These are phyloP conservation scores for Monosporascus sp. DNA, from an alignment of 2,329 filamentous ascomycete species.

Conservation along the genomic window DNA sequence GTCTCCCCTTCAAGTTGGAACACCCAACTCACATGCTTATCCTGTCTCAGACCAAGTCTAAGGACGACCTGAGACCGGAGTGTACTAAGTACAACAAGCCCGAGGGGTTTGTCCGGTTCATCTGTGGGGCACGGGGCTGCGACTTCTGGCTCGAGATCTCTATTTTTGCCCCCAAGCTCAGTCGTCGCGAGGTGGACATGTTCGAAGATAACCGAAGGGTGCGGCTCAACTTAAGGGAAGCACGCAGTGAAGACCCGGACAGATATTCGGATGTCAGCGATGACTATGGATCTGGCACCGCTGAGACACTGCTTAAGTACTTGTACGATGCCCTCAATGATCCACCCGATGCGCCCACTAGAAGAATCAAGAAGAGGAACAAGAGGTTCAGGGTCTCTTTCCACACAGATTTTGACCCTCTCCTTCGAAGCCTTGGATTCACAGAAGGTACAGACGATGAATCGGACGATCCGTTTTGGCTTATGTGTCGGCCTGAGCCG, in stretches of 20 bases:
- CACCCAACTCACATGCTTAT: constrained; percentile 25
- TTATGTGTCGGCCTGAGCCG: constrained; percentile 27
- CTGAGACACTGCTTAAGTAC: constrained; percentile 45
- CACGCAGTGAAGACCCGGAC: constrained; percentile 39
- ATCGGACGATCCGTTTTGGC: constrained; percentile 35
- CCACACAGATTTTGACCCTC: constrained; percentile 40
- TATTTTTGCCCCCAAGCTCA: constrained; percentile 37
- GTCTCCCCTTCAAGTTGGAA: constrained; percentile 3
- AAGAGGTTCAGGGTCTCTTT: constrained; percentile 52
- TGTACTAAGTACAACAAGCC: constrained; percentile 7
- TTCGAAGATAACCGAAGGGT: constrained; percentile 43
- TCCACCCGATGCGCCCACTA: constrained; percentile 24
- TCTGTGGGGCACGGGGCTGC: constrained; percentile 21
- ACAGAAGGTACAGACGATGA: constrained; percentile 32
- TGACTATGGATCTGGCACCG: constrained; percentile 34
- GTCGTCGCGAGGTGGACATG: constrained; percentile 33
- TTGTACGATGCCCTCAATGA: constrained; percentile 42
- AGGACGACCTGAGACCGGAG: constrained; percentile 4
- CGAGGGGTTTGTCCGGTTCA: constrained; percentile 13
- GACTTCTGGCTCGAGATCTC: constrained; percentile 43
- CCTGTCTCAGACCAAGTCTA: constrained; percentile 7
- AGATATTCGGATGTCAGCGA: constrained; percentile 40
- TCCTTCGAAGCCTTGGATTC: constrained; percentile 47
- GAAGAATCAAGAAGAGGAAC: constrained; percentile 50
- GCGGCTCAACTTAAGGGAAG: constrained; percentile 30